A percentile compares a stretch with the other conserved stretches of the same genome.
phyloP scores from a whole-genome alignment of 1,139 yeast genomes.

The Nadsonia starkeyi-henricii region DNA sequence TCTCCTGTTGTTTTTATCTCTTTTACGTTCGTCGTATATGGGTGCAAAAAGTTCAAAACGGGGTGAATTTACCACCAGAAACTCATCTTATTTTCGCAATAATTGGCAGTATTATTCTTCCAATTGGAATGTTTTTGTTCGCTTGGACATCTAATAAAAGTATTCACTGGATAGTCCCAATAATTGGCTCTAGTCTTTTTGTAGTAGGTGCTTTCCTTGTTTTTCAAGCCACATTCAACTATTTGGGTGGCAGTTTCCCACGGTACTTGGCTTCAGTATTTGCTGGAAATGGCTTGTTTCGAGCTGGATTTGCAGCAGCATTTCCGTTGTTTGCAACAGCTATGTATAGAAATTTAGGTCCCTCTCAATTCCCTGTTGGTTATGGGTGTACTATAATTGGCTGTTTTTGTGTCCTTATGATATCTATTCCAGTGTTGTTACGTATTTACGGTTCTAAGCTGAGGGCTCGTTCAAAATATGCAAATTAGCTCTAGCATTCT shows the following conservation, averaged over 20 bases:
- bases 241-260: conserved; percentile 63
- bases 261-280: conserved; percentile 51
- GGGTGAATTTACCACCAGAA: conserved; percentile 28
- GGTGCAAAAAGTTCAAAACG: conserved; percentile 4
- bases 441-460: conserved; percentile 13
- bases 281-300: conserved; percentile 40
- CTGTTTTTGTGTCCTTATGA: conserved; percentile 30
- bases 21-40: conserved; percentile 2
- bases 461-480: conserved; percentile 17
- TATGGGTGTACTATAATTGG: conserved; percentile 42
- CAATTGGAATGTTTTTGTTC: conserved; percentile 34
- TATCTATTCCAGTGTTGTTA: conserved; percentile 24
- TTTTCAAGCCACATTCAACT: conserved; percentile 59
- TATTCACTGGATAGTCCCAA: conserved; percentile 74
- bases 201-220: conserved; percentile 62
- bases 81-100: conserved; percentile 25
- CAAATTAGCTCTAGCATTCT: conserved; percentile 14
- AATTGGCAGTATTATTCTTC: conserved; percentile 40
- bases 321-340: conserved; percentile 49
- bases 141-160: conserved; percentile 41
- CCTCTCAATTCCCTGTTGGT: conserved; percentile 38
- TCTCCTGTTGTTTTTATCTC: conserved; percentile 12
- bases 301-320: conserved; percentile 43
- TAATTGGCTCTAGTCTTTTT: conserved; percentile 60
- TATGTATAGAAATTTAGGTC: conserved; percentile 33